Conservation (phyloP, 2,329 filamentous ascomycete genomes). For the Fulvia fulva region DNA sequence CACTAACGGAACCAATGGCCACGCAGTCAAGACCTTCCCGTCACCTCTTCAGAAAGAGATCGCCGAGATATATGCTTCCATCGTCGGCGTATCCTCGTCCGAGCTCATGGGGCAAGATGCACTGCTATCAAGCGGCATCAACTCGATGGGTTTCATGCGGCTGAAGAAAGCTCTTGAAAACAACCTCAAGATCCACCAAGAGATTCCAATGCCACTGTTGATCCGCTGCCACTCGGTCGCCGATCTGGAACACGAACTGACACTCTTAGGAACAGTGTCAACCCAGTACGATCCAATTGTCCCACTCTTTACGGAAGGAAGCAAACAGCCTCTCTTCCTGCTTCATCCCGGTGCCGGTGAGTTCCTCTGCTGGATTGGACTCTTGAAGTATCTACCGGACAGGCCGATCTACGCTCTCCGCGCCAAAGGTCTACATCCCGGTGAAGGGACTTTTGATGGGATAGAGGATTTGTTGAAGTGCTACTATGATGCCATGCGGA, state of each 20-base stretch:
- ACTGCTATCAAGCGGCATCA: constrained; percentile 17
- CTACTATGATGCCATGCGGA: constrained; percentile 42
- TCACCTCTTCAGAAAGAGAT: constrained; percentile 19
- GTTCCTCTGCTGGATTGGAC: constrained; percentile 37
- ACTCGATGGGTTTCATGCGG: constrained; percentile 20
- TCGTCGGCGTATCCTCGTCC: constrained; percentile 10
- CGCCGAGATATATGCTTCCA: constrained; percentile 13
- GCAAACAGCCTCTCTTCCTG: constrained; percentile 33
- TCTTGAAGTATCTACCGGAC: constrained; percentile 38
- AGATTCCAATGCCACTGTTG: constrained; percentile 16
- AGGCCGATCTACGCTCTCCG: constrained; percentile 48
- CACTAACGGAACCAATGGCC: not conserved
- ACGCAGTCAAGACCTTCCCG: not conserved
- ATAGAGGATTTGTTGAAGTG: constrained; percentile 40
- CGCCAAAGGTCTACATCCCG: constrained; percentile 42
- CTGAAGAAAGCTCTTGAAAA: constrained; percentile 22
- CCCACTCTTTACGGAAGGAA: constrained; percentile 25
- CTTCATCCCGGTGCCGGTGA: constrained; percentile 40
- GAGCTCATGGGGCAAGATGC: constrained; percentile 14
- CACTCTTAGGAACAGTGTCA: constrained; percentile 16
- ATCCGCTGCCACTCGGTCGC: constrained; percentile 19
- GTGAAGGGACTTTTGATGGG: constrained; percentile 37
- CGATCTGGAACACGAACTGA: constrained; percentile 17
- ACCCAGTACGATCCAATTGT: constrained; percentile 34
- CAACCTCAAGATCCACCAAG: constrained; percentile 17